These are phyloP conservation scores for Dactylellina sp. DNA, from an alignment of 2,329 filamentous ascomycete species.

Conservation along the genomic window DNA sequence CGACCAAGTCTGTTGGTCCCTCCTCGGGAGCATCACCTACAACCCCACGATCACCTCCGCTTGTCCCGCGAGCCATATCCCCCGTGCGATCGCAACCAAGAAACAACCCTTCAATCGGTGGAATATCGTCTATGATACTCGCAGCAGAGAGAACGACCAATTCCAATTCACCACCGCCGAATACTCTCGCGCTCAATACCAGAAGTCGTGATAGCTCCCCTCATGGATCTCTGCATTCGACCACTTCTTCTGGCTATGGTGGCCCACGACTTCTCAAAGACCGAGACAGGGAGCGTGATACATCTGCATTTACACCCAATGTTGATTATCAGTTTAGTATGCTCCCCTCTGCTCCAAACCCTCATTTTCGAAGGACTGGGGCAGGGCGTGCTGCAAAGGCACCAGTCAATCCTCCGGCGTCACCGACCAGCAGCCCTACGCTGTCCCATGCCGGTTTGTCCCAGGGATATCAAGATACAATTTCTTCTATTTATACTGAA, in stretches of 20 bases:
- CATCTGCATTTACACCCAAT: conserved; percentile 61
- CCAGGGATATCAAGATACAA: conserved; percentile 53
- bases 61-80: conserved; percentile 63
- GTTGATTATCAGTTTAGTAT: conserved; percentile 73
- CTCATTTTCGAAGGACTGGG: conserved; percentile 29
- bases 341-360: conserved; percentile 67
- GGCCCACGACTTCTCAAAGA: conserved; percentile 65
- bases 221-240: conserved; percentile 68
- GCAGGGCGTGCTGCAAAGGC: conserved; percentile 55
- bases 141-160: conserved; percentile 59
- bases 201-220: conserved; percentile 62
- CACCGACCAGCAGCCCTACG: conserved; percentile 51
- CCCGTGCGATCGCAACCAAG: conserved; percentile 61
- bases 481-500: conserved; percentile 55
- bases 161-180: conserved; percentile 45
- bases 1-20: conserved; percentile 51
- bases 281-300: conserved; percentile 62
- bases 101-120: conserved; percentile 63
- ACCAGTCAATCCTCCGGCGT: conserved; percentile 65
- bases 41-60: conserved; percentile 61
- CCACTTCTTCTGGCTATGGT: conserved; percentile 66
- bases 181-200: conserved; percentile 31
- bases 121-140: conserved; percentile 67
- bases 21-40: conserved; percentile 59
- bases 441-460: conserved; percentile 21